A percentile compares a stretch with the other conserved stretches of the same genome.
Conservation (phyloP, 1,284 basidiomycete genomes). For the Malassezia caprae region DNA sequence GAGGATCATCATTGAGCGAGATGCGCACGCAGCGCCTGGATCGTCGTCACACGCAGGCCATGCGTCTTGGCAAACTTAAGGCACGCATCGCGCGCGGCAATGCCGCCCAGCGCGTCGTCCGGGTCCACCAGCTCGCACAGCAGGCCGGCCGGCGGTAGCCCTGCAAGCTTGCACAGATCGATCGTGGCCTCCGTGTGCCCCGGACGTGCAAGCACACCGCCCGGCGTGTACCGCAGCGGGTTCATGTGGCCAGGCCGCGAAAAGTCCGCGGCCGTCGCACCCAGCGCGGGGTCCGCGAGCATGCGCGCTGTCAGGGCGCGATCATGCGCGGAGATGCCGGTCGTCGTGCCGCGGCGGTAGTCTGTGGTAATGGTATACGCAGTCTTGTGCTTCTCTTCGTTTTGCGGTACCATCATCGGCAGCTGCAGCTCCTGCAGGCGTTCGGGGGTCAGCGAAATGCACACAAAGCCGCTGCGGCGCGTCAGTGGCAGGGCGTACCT, state of each 20-base stretch:
- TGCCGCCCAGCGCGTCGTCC: slow-evolving; percentile 69
- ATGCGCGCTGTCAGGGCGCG: slow-evolving; percentile 75
- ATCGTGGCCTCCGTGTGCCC: slow-evolving; percentile 90
- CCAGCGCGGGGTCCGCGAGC: slow-evolving; percentile 54
- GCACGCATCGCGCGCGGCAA: slow-evolving; percentile 91
- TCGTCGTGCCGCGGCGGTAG: slow-evolving; percentile 82
- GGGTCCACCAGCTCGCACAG: slow-evolving; percentile 95
- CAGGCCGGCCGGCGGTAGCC: slow-evolving; percentile 67
- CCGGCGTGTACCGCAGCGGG: slow-evolving; percentile 72
- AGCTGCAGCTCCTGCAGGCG: slow-evolving; percentile 72
- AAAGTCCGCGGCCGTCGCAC: slow-evolving; percentile 58
- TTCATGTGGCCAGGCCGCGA: slow-evolving; percentile 90
- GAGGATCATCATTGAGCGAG: neutral
- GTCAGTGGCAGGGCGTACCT: slow-evolving; percentile 8
- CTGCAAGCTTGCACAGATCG: slow-evolving; percentile 73
- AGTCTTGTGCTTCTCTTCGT: slow-evolving; percentile 81
- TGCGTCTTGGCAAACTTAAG: slow-evolving; percentile 80
- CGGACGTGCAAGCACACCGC: slow-evolving; percentile 70
- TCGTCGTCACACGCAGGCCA: slow-evolving; percentile 85
- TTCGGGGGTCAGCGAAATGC: slow-evolving; percentile 68
- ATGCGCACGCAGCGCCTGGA: slow-evolving; percentile 56
- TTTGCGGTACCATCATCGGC: slow-evolving; percentile 84
- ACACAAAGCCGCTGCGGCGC: slow-evolving; percentile 76
- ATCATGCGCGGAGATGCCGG: slow-evolving; percentile 94
- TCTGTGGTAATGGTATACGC: slow-evolving; percentile 96